Base-by-base conservation (phyloP, 106 monocot species). In the Platanthera zijinensis region DNA sequence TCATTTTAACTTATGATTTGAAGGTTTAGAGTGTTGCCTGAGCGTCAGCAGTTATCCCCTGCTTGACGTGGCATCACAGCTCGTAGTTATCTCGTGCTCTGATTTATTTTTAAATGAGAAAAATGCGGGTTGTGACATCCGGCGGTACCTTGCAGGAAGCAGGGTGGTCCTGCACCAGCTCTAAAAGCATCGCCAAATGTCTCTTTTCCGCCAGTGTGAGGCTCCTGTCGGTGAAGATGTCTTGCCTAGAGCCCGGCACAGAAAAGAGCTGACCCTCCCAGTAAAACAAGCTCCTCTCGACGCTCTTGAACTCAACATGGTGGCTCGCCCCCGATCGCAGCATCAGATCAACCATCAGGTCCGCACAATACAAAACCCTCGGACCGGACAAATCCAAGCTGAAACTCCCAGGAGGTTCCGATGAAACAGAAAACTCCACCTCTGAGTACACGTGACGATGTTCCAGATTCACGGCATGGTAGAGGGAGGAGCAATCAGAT, bases 291-390 rank as follows among this genome's bases (percentile, higher is more conserved):
- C 78, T 88, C 62, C 56, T 79, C 10, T 94, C 92, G 9, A 94
- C 79, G 82, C 92, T 92, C 88, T 94, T 99, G 79, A 99, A 99
- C 80, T 94, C 94, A 10, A 99, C 85, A 68, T 94, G 94, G 75
- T 92, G 83, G 71, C 86, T 84, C 28, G 87, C 99, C n/a, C 99
- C 94, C 1, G 94, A 99, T 57, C 84, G 47, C 57, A 94, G 59
- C 74, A 94, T 77, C 47, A 99, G 79, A 75, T 94, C 99, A 17
- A 94, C 92, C 69, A 80, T 56, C 67, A 74, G 79, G 69, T 99
- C 99, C 39, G 92, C 86, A 62, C 99, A 99, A 87, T 88, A 94
- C 46, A 99, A 79, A 22, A 92, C 57, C 77, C 94, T 78, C 8
- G 99, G 99, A 11, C 92, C 90, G 50, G 83, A 75, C 45, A 94